Percentiles rank a stretch among this genome's conserved stretches.
Conservation (phyloP, 2,329 filamentous ascomycete genomes). For the Fusarium albidum region DNA sequence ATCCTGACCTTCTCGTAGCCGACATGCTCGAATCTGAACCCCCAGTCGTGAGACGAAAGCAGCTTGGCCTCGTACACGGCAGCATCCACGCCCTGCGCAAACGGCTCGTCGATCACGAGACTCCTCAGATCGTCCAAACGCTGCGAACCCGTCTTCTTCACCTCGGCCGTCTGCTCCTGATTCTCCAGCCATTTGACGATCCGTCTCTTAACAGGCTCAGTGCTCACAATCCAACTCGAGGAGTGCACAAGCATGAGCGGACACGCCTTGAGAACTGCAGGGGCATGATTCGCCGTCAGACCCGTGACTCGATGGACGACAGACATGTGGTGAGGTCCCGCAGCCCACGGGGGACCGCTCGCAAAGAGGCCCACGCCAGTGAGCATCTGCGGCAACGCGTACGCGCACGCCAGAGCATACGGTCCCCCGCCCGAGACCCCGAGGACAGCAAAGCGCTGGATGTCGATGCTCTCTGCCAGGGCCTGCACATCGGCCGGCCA, state of each 20-base stretch:
- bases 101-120: conserved; percentile 42
- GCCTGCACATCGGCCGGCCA: conserved; percentile 45
- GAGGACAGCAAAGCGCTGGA: conserved; percentile 44
- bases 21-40: conserved; percentile 43
- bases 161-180: conserved; percentile 3
- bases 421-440: conserved; percentile 49
- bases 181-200: conserved; percentile 23
- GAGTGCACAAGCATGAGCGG: conserved; percentile 8
- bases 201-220: not conserved
- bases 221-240: conserved; percentile 20
- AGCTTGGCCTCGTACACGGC: conserved; percentile 42
- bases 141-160: conserved; percentile 14
- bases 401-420: conserved; percentile 47
- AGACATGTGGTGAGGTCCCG: conserved; percentile 43
- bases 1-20: conserved; percentile 38
- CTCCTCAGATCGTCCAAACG: conserved; percentile 40
- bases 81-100: conserved; percentile 39
- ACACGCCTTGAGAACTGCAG: conserved; percentile 28
- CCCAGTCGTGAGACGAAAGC: conserved; percentile 40
- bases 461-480: conserved; percentile 38
- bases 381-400: conserved; percentile 42
- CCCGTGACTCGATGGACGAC: conserved; percentile 28
- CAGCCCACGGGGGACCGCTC: conserved; percentile 46
- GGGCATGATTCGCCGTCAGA: conserved; percentile 35
- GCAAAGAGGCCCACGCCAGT: conserved; percentile 49